Evolutionary conservation across 495 filamentous ascomycete genomes (phyloP), one percentile per base, ranked within the genome.

Genomic region (Cryomyces minteri): DNA sequence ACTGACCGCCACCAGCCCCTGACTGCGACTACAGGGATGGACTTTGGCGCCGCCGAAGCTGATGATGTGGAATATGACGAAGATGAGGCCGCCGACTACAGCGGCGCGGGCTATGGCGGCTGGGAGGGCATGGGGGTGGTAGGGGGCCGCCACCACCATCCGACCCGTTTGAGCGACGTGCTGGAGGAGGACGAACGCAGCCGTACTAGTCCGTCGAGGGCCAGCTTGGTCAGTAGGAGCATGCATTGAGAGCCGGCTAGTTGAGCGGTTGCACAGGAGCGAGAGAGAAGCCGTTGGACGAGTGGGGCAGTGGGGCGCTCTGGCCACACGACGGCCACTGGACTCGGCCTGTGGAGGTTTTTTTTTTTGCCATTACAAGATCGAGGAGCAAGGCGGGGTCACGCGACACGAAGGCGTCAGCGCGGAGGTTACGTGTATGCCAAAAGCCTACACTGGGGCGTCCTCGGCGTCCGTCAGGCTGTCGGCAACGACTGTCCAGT

Each of bases 101-200:
- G 66, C 38, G 76, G 76, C 5, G 61, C 72, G 25, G 81, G 76
- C 9, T 90, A 80, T 64, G 77, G 79, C 6, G 80, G 76, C 6
- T 95, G 87, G 88, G 85, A 90, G 43, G 63, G 63, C 7, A 71
- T 86, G 44, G 18, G 18, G 18, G 2, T 25, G 2, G 18, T 25
- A 25, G 18, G 18, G 18, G 75, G 82, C n/a, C 70, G 88, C 41
- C 90, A 95, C 64, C 88, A 94, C 55, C 90, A 96, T 63, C 88
- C 88, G 0, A 95, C 88, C 4, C 68, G 90, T 44, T 64, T 98
- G 46, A 95, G 90, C 57, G 90, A 98, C 67, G 88, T 98, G 8
- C 69, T 90, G 7, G 90, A 98, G 38, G 78, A 83, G 53, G 80
- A 94, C 45, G 82, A 88, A 60, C 65, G 73, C 44, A 75, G 73